phyloP scores from a whole-genome alignment of 2,329 filamentous ascomycete genomes.

The Calycina herbarum region DNA sequence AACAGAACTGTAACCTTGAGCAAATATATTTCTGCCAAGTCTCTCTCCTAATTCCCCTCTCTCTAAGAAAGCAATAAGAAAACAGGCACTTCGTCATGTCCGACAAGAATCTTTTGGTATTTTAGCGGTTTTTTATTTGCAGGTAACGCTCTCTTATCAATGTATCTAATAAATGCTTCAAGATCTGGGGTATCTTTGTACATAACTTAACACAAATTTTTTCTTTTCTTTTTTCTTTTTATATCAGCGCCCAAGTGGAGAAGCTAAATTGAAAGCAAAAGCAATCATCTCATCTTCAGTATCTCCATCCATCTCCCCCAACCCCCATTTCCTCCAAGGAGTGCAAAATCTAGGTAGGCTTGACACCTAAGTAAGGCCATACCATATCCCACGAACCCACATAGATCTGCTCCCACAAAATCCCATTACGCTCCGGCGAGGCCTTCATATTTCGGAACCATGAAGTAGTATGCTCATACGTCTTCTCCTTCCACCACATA shows the following conservation, averaged over 20 bases:
- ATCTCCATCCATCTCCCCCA: no score
- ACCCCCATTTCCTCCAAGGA: neutral
- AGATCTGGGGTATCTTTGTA: constrained; percentile 1
- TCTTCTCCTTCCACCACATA: neutral
- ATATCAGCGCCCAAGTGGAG: no score
- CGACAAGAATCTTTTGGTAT: no score
- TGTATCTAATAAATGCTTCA: neutral
- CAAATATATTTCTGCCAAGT: no score
- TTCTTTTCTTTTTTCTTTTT: neutral
- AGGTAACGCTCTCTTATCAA: no score
- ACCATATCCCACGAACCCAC: neutral
- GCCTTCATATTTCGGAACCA: neutral
- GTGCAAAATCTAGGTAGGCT: neutral
- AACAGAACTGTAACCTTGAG: no score
- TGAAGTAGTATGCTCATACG: neutral
- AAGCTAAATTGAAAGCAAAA: no score
- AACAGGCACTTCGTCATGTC: no score
- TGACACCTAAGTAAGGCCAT: neutral
- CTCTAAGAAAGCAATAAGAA: no score
- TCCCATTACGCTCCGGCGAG: neutral
- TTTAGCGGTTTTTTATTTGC: no score
- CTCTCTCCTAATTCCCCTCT: no score
- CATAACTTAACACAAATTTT: neutral
- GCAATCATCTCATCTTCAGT: neutral
- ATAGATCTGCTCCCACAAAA: neutral